Evolutionary conservation across 2,329 filamentous ascomycete species (phyloP), one percentile per base, ranked within the genome.

Genomic region (Xylaria sp.): DNA sequence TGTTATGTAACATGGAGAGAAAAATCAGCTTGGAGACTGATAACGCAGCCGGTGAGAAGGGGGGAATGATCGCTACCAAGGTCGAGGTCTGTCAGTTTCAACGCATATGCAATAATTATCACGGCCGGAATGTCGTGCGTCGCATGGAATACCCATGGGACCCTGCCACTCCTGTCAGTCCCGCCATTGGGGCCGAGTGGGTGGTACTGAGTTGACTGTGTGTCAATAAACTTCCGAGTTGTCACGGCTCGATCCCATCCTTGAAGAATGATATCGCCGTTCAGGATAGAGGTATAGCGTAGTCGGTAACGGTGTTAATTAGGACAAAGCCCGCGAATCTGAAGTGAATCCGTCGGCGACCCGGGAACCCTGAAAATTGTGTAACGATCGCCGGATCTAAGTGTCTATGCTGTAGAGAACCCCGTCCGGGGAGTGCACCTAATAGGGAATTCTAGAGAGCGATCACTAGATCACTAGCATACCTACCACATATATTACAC

Each of bases 1-100:
- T 65, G 53, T 63, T 32, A 68, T 64, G 68, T 64, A 65, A 70
- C 68, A 39, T 59, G 45, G 54, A 68, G 54, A 68, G 54, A 54
- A 51, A 21, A 57, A 30, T 69, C 60, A 64, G 64, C 59, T 64
- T 51, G 42, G 59, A 12, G 34, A 60, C 53, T 62, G 59, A 64
- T 60, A 48, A 54, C 42, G 45, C 32, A 54, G 59, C 64, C 64
- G 62, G 62, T 27, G 59, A 63, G 39, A 55, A 50, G 48, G 50
- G 50, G 50, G 51, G 32, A 47, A 56, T 47, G 50, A 42, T 55
- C 66, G 51, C 51, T 68, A 65, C 66, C 51, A 61, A 51, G 61
- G 19, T 32, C 42, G 42, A 65, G 53, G 62, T 65, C 53, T 65
- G 51, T 61, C 34, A n/a, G 54, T 57, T 57, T 32, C 34, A 57